Evolutionary conservation across 371 early-diverging fungal species (phyloP), one percentile per base, ranked within the genome.

Genomic region (Phascolomyces articulosus): DNA sequence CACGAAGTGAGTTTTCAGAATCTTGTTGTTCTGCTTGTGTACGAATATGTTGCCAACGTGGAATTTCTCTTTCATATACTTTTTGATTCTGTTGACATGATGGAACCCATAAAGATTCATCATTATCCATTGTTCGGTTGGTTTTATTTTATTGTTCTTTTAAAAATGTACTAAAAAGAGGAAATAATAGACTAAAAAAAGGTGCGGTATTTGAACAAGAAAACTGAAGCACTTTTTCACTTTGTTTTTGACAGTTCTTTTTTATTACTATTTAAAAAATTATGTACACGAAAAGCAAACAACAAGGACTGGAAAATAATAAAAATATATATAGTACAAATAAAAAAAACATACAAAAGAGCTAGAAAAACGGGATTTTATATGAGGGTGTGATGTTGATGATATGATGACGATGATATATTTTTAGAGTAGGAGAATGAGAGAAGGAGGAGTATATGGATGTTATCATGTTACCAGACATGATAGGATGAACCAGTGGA

Each of bases 401-500:
- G n/a, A n/a, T n/a, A n/a, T n/a, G n/a, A n/a, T n/a, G n/a, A n/a
- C 38, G 38, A 38, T 9, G 38, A 13, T 38, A 38, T 6, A 38
- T 38, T 38, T 6, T 9, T 13, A 38, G 38, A 6, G 38, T 6
- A 44, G 44, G 16, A 13, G 44, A 44, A 13, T n/a, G 15, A 44
- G 4, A 44, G 16, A 34, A 34, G 11, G 11, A 34, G 34, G 34
- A 34, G 11, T 31, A 31, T 31, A 31, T 31, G 31, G 3, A 31
- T 34, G 34, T 34, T 9, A 9, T 1, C 11, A 34, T 34, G 34
- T 59, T 41, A 59, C 60, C 60, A 59, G 26, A 59, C 60, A 40
- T 59, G 60, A 41, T 59, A 59, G n/a, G 60, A 44, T 10, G 60
- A 59, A 47, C 31, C 24, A 10, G 23, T 40, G 7, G 60, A 59